These are phyloP conservation scores for Verbascum thapsus DNA, from an alignment of 257 asterid species.

Conservation along the genomic window DNA sequence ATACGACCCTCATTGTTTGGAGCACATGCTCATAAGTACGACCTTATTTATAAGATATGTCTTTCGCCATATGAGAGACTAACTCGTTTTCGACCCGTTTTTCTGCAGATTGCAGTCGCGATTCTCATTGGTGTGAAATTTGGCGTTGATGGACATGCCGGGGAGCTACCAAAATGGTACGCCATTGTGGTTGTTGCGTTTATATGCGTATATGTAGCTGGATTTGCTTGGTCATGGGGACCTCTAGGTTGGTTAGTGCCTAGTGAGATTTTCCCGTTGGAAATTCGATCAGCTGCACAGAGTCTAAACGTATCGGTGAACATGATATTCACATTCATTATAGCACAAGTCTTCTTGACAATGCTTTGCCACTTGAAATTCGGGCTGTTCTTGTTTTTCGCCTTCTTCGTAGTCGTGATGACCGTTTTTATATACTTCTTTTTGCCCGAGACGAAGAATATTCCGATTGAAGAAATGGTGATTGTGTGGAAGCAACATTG, in stretches of 20 bases:
- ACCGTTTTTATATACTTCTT: constrained; percentile 53
- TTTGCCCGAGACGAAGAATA: constrained; percentile 84
- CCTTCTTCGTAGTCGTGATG: constrained; percentile 58
- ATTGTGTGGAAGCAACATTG: constrained; percentile 76
- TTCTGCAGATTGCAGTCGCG: constrained; percentile 52
- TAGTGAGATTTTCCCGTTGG: constrained; percentile 82
- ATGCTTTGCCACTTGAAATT: constrained; percentile 80
- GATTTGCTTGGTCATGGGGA: constrained; percentile 93
- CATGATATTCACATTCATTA: constrained; percentile 66
- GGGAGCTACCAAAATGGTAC: constrained; percentile 62
- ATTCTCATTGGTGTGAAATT: constrained; percentile 60
- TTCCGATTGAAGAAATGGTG: constrained; percentile 81
- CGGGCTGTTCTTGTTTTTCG: constrained; percentile 78
- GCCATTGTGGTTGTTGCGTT: constrained; percentile 66
- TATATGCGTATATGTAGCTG: constrained; percentile 73
- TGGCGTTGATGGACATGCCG: constrained; percentile 58
- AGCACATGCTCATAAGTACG: too few relatives aligned
- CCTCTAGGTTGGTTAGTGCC: constrained; percentile 91
- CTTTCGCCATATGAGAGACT: too few relatives aligned
- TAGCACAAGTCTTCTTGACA: constrained; percentile 68
- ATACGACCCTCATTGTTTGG: too few relatives aligned
- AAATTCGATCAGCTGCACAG: constrained; percentile 83
- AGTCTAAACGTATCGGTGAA: constrained; percentile 73
- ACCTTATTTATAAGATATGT: too few relatives aligned
- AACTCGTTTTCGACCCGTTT: neutral